Evolutionary conservation across 2,329 filamentous ascomycete species (phyloP).

Genomic region (Trichoderma atrobrunneum): DNA sequence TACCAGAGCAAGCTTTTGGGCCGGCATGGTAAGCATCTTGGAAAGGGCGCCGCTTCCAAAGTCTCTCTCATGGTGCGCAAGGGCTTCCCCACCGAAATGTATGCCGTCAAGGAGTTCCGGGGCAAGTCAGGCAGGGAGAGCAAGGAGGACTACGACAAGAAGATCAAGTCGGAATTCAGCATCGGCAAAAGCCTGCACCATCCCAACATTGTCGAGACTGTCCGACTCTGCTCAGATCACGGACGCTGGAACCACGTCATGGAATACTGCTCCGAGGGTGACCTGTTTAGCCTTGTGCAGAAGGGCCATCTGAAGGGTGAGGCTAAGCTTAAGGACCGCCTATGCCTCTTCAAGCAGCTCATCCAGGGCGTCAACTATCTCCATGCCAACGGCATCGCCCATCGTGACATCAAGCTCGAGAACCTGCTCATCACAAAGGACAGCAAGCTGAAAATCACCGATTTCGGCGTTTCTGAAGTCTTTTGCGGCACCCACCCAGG

Average conservation of each 20-base stretch:
- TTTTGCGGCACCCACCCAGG: constrained; percentile 81
- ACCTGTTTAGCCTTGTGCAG: constrained; percentile 72
- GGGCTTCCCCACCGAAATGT: constrained; percentile 62
- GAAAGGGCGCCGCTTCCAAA: constrained; percentile 78
- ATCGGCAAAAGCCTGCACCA: constrained; percentile 83
- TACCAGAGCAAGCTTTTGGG: constrained; percentile 69
- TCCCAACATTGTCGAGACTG: constrained; percentile 80
- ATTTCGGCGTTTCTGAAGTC: constrained; percentile 86
- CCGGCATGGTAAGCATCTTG: constrained; percentile 70
- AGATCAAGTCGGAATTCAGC: constrained; percentile 88
- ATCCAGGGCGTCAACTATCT: constrained; percentile 79
- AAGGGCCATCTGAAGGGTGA: constrained; percentile 65
- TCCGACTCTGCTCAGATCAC: constrained; percentile 71
- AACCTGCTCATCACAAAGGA: constrained; percentile 77
- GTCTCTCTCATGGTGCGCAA: constrained; percentile 78
- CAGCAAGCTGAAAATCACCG: constrained; percentile 84
- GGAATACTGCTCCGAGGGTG: constrained; percentile 84
- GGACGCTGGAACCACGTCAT: constrained; percentile 87
- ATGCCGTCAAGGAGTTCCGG: constrained; percentile 86
- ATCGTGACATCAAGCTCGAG: constrained; percentile 88
- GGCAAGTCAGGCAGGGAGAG: constrained; percentile 67
- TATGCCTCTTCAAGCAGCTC: constrained; percentile 88
- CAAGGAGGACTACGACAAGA: constrained; percentile 74
- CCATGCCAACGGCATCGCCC: constrained; percentile 79
- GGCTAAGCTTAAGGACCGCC: constrained; percentile 65